Evolutionary conservation across 1,139 yeast genomes (phyloP).

Genomic region (Taphrina wiesneri): DNA sequence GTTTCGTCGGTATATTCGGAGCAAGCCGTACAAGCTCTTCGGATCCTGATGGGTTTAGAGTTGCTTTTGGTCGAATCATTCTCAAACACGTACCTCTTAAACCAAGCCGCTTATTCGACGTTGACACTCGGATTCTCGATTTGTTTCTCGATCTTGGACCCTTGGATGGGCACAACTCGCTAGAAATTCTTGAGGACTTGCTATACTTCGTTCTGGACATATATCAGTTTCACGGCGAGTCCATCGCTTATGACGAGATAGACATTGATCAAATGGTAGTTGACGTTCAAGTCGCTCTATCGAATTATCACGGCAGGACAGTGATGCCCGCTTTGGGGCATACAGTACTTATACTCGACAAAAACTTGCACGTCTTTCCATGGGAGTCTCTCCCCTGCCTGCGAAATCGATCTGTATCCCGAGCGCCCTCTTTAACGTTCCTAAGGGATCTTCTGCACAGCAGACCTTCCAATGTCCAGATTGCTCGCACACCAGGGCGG

Average conservation of each 20-base stretch:
- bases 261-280: slow-evolving; percentile 54
- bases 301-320: slow-evolving; percentile 43
- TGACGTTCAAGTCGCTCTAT: slow-evolving; percentile 54
- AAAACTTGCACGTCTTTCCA: slow-evolving; percentile 66
- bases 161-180: slow-evolving; percentile 41
- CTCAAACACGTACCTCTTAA: slow-evolving; percentile 30
- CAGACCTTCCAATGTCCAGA: slow-evolving; percentile 32
- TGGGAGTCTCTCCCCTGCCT: slow-evolving; percentile 81
- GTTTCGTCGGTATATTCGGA: slow-evolving; percentile 56
- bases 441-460: slow-evolving; percentile 51
- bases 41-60: slow-evolving; percentile 6
- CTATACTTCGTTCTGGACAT: slow-evolving; percentile 63
- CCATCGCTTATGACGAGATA: slow-evolving; percentile 63
- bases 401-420: slow-evolving; percentile 58
- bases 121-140: slow-evolving; percentile 56
- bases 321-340: slow-evolving; percentile 50
- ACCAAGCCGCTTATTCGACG: slow-evolving; percentile 44
- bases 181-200: slow-evolving; percentile 61
- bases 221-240: slow-evolving; percentile 63
- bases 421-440: slow-evolving; percentile 68
- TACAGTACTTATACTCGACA: slow-evolving; percentile 67
- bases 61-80: slow-evolving; percentile 30
- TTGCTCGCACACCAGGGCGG: slow-evolving; percentile 47
- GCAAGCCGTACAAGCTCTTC: not conserved
- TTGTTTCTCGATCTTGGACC: slow-evolving; percentile 56